A percentile compares a stretch with the other conserved stretches of the same genome.
Conservation (phyloP, 208 protist genomes). For the Leishmania major region DNA sequence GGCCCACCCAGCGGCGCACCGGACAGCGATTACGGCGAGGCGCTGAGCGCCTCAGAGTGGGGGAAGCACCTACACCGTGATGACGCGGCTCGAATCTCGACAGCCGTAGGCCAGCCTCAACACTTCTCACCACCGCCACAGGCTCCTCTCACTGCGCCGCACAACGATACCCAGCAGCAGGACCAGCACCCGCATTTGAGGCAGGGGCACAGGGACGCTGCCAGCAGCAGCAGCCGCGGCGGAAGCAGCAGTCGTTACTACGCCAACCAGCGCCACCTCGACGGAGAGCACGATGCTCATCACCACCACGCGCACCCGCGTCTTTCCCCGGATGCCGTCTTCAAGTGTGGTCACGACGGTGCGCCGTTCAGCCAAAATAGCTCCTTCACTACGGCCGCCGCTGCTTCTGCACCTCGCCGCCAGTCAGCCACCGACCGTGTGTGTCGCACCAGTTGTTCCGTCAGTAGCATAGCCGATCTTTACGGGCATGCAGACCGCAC, state of each 20-base stretch:
- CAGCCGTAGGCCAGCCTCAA: neutral
- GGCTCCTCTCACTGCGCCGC: neutral
- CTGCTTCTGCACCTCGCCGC: neutral
- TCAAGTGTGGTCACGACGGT: neutral
- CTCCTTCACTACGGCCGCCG: neutral
- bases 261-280: neutral
- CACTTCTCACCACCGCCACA: neutral
- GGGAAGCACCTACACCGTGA: neutral
- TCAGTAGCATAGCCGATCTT: neutral
- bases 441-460: slow-evolving; percentile 3
- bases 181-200: neutral
- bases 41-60: no score
- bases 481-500: neutral
- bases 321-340: neutral
- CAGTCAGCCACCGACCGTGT: neutral
- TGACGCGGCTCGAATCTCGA: neutral
- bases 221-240: slow-evolving; percentile 4
- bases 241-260: neutral
- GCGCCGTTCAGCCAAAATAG: neutral
- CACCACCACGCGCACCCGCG: neutral
- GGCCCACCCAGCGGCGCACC: neutral
- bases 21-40: neutral
- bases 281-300: neutral
- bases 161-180: neutral
- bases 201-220: neutral